phyloP scores from a whole-genome alignment of 2,329 filamentous ascomycete genomes.

The Lecanicillium sp. region DNA sequence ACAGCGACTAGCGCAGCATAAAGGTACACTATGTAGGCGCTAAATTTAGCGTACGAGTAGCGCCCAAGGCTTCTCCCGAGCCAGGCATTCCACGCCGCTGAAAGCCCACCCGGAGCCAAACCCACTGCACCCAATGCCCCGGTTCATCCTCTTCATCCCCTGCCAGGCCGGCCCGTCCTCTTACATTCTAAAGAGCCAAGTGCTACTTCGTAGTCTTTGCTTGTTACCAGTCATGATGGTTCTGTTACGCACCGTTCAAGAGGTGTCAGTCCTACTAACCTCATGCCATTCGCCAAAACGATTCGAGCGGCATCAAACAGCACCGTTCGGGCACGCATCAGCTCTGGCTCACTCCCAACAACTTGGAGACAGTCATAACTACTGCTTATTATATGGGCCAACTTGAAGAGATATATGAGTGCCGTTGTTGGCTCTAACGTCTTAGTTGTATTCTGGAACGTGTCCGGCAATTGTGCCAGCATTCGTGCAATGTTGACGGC shows the following conservation, averaged over 20 bases:
- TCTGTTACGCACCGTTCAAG: conserved; percentile 12
- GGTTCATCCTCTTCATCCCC: too few relatives aligned
- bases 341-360: conserved; percentile 55
- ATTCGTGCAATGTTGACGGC: conserved; percentile 51
- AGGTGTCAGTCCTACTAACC: conserved; percentile 43
- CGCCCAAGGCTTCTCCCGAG: too few relatives aligned
- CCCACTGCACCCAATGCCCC: too few relatives aligned
- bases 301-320: conserved; percentile 55
- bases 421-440: conserved; percentile 59
- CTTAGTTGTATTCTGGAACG: conserved; percentile 52
- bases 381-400: conserved; percentile 64
- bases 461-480: conserved; percentile 56
- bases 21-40: too few relatives aligned
- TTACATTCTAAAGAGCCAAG: too few relatives aligned
- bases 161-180: too few relatives aligned
- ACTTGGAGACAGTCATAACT: conserved; percentile 70
- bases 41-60: too few relatives aligned
- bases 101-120: too few relatives aligned
- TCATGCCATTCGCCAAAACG: conserved; percentile 59
- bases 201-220: too few relatives aligned
- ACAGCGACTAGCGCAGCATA: too few relatives aligned
- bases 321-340: conserved; percentile 51
- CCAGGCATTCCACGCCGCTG: too few relatives aligned
- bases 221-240: too few relatives aligned
- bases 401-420: conserved; percentile 64